phyloP scores from a whole-genome alignment of 495 filamentous ascomycete genomes.

The Aspergillus biplanus region DNA sequence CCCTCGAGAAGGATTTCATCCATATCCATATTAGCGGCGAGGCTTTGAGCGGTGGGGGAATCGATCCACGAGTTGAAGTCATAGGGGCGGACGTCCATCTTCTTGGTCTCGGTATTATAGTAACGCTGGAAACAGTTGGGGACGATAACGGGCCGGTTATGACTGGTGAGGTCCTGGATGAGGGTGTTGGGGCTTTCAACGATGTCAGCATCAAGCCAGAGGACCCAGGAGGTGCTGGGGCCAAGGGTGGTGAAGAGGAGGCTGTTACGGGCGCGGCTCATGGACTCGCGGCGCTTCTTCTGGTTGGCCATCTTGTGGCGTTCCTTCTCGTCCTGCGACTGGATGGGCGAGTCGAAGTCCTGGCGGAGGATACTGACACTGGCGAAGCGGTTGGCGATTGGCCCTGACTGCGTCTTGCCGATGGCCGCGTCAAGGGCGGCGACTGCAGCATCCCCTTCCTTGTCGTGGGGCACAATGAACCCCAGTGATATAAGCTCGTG shows the following conservation, averaged over 20 bases:
- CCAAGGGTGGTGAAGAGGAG: slow-evolving; percentile 96
- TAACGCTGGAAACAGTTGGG: slow-evolving; percentile 96
- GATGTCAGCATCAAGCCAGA: slow-evolving; percentile 95
- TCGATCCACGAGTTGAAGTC: slow-evolving; percentile 98
- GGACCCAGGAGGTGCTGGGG: slow-evolving; percentile 90
- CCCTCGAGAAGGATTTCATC: slow-evolving; percentile 96
- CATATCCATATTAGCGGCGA: slow-evolving; percentile 77
- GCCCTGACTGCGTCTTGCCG: slow-evolving; percentile 76
- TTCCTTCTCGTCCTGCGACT: slow-evolving; percentile 82
- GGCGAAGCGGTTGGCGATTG: slow-evolving; percentile 81
- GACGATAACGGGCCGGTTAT: slow-evolving; percentile 86
- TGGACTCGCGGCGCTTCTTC: slow-evolving; percentile 81
- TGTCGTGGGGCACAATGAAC: slow-evolving; percentile 94
- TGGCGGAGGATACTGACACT: slow-evolving; percentile 92
- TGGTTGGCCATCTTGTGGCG: slow-evolving; percentile 89
- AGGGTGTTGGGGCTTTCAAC: slow-evolving; percentile 82
- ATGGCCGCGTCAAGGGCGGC: slow-evolving; percentile 81
- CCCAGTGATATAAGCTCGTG: slow-evolving; percentile 92
- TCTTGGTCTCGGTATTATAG: slow-evolving; percentile 69
- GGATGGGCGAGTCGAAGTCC: slow-evolving; percentile 84
- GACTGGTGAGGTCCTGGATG: slow-evolving; percentile 88
- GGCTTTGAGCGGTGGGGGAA: slow-evolving; percentile 69
- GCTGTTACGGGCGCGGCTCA: slow-evolving; percentile 91
- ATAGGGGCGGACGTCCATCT: slow-evolving; percentile 78
- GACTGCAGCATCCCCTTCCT: slow-evolving; percentile 84